Base-by-base conservation (phyloP, 495 filamentous ascomycete genomes). In the Tetracladium marchalianum region DNA sequence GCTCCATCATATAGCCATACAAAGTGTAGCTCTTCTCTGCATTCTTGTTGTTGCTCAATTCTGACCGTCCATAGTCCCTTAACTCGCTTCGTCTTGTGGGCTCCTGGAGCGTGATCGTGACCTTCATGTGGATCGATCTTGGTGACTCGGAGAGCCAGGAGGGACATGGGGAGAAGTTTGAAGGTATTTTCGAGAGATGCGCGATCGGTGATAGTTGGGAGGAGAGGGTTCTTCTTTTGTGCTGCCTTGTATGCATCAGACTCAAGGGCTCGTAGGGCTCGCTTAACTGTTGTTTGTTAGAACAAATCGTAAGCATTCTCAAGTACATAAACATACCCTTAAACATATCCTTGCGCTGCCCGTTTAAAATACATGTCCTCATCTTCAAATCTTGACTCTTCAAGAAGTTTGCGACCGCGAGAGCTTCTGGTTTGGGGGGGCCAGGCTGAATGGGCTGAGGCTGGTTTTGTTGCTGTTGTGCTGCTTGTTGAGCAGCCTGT, bases 281-380 rank as follows among this genome's bases (percentile, higher is more conserved):
- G 87, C 72, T 99, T 99, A 63, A 99, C 93, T 95, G 51, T 44
- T 11, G 12, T n/a, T 6, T 44, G 7, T 56, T n/a, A 49, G 40
- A 22, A 46, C 12, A 11, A 39, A 4, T 24, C 2, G 15, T 11
- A 11, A 19, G 31, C 7, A 11, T 36, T 17, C 1, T 10, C 15
- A 9, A 5, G 16, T 10, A 36, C 12, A 11, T 35, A 11, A 43
- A 45, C 59, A 42, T 65, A 95, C 90, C 85, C 75, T 84, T 86
- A 67, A 99, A 97, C 81, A 99, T 89, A 52, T 99, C 90, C 68
- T 95, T 97, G 47, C 93, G 75, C 70, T 97, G 90, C 51, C 92
- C 93, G 56, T 96, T 89, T 53, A 95, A 72, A 47, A 99, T 93
- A 66, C 84, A 88, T 22, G 92, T 95, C 52, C 93, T 75, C 36